phyloP scores from a whole-genome alignment of 2,329 filamentous ascomycete species.

The Thelonectria discophora region DNA sequence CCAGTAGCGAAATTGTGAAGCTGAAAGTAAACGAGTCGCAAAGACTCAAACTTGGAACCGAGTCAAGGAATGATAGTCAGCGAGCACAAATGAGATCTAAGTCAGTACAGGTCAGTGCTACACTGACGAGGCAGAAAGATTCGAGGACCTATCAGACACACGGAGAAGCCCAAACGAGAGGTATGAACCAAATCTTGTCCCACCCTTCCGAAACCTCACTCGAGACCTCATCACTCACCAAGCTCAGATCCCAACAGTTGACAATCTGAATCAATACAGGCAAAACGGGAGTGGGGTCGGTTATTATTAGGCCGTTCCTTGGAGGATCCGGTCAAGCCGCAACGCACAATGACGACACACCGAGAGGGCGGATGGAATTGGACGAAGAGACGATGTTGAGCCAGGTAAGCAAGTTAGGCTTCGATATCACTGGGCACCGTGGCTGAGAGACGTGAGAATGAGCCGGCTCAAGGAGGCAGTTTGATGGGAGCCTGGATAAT shows the following conservation, averaged over 20 bases:
- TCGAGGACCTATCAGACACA: no score
- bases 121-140: no score
- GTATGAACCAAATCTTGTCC: no score
- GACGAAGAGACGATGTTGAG: neutral
- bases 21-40: no score
- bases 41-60: no score
- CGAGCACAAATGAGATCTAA: no score
- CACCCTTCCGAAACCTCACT: no score
- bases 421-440: neutral
- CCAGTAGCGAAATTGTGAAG: no score
- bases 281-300: constrained; percentile 24
- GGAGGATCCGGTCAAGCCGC: constrained; percentile 21
- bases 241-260: neutral
- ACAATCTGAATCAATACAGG: constrained; percentile 7
- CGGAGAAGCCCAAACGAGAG: no score
- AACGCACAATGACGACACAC: constrained; percentile 43
- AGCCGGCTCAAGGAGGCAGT: neutral
- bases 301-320: constrained; percentile 30
- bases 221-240: no score
- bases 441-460: neutral
- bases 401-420: neutral
- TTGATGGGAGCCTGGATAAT: neutral
- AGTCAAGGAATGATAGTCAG: no score
- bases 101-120: no score
- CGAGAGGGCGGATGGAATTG: constrained; percentile 8